Evolutionary conservation across 306 rosid species (phyloP).

Genomic region (Ormosia semicastrata): DNA sequence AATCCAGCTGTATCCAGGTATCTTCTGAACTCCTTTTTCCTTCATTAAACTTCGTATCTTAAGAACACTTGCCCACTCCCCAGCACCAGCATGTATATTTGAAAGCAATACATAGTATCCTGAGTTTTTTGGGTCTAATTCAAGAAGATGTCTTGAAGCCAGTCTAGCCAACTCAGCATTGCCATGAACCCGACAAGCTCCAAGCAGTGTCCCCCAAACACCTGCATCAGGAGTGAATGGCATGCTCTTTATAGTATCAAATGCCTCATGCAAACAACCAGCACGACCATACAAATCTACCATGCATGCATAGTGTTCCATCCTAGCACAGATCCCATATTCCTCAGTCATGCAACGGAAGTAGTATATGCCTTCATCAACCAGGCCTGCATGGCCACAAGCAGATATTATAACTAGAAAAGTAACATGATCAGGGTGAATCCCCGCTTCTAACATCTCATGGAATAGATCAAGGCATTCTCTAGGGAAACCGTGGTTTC

Average conservation of each 20-base stretch:
- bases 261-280: constrained; percentile 66
- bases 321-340: constrained; percentile 57
- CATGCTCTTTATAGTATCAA: constrained; percentile 63
- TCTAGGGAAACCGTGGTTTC: constrained; percentile 59
- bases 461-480: constrained; percentile 58
- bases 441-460: constrained; percentile 56
- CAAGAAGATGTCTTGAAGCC: constrained; percentile 62
- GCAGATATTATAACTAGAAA: constrained; percentile 80
- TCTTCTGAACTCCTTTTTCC: constrained; percentile 70
- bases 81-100: constrained; percentile 69
- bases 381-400: constrained; percentile 76
- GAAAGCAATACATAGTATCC: constrained; percentile 81
- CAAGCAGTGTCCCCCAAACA: constrained; percentile 86
- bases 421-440: constrained; percentile 78
- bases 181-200: constrained; percentile 83
- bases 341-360: constrained; percentile 63
- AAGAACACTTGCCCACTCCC: constrained; percentile 69
- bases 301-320: constrained; percentile 82
- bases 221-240: constrained; percentile 83
- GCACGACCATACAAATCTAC: constrained; percentile 81
- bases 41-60: constrained; percentile 67
- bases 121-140: constrained; percentile 66
- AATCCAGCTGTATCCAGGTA: constrained; percentile 84
- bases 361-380: constrained; percentile 58
- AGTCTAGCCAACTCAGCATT: constrained; percentile 68